These are phyloP conservation scores for Diaporthe longicolla DNA, from an alignment of 2,329 filamentous ascomycete genomes.

Conservation along the genomic window DNA sequence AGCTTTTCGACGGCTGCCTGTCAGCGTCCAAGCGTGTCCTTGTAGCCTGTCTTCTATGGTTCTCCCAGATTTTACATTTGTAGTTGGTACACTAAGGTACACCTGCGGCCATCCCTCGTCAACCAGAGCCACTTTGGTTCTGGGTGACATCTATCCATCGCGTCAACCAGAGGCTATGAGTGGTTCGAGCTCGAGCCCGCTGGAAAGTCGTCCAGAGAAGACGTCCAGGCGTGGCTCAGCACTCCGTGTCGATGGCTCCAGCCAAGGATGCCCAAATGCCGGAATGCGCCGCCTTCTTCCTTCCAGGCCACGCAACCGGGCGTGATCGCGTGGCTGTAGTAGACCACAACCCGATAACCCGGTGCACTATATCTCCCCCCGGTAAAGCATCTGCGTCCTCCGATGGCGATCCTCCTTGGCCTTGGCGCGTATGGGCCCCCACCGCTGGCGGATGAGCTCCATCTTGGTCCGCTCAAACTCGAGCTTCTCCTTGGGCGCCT, in stretches of 20 bases:
- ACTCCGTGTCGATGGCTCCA: too few species aligned
- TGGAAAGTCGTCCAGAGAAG: not conserved
- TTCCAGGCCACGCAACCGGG: not conserved
- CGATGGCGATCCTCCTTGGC: slow-evolving; percentile 69
- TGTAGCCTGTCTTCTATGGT: slow-evolving; percentile 8
- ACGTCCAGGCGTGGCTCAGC: not conserved
- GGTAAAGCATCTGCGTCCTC: slow-evolving; percentile 66
- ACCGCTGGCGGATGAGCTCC: slow-evolving; percentile 65
- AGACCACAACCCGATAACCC: not conserved
- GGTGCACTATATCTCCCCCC: slow-evolving; percentile 62
- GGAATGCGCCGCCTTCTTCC: not conserved
- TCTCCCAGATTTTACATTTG: slow-evolving; percentile 14
- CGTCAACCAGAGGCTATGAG: not conserved
- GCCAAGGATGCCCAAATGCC: not conserved
- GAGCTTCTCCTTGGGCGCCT: slow-evolving; percentile 63
- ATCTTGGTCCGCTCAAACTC: slow-evolving; percentile 60
- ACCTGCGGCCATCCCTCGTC: not conserved
- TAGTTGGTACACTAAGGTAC: not conserved
- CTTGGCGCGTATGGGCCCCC: slow-evolving; percentile 69
- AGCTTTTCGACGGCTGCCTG: not conserved
- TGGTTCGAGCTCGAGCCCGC: not conserved
- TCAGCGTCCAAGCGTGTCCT: not conserved
- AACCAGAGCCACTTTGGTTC: not conserved
- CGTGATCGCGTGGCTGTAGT: not conserved
- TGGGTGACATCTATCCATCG: too few species aligned